These are phyloP conservation scores for Candida ipomoeae DNA, from an alignment of 805 yeast genomes.

Conservation along the genomic window DNA sequence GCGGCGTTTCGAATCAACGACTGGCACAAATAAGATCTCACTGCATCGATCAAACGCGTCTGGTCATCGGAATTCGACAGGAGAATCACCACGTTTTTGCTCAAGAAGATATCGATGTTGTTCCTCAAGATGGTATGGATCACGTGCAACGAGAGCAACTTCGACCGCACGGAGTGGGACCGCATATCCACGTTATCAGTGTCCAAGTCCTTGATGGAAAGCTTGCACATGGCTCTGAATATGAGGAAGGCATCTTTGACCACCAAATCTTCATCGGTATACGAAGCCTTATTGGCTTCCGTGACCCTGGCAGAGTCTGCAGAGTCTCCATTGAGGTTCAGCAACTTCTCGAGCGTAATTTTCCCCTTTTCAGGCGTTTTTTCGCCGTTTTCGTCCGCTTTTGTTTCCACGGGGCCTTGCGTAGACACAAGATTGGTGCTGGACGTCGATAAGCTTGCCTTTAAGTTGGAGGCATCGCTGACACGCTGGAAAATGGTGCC, in stretches of 20 bases:
- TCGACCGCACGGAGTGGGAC: conserved; percentile 89
- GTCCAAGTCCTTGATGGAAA: conserved; percentile 81
- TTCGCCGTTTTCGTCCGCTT: conserved; percentile 16
- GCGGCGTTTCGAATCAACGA: conserved; percentile 89
- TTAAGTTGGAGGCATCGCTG: conserved; percentile 21
- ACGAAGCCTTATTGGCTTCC: conserved; percentile 41
- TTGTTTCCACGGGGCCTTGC: neutral
- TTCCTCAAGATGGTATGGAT: conserved; percentile 82
- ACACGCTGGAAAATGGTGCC: conserved; percentile 76
- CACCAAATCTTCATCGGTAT: conserved; percentile 60
- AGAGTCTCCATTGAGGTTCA: conserved; percentile 46
- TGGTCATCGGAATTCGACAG: conserved; percentile 47
- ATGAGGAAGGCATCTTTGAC: conserved; percentile 90
- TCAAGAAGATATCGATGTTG: conserved; percentile 75
- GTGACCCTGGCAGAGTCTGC: conserved; percentile 50
- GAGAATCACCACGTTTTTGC: conserved; percentile 51
- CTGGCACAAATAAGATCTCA: conserved; percentile 78
- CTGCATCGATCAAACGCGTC: conserved; percentile 68
- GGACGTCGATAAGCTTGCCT: conserved; percentile 11
- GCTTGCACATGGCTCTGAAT: conserved; percentile 91
- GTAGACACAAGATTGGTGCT: conserved; percentile 15
- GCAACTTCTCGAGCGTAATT: conserved; percentile 59
- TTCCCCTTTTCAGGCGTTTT: conserved; percentile 15
- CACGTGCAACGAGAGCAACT: conserved; percentile 80
- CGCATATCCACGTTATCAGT: conserved; percentile 75